Percentiles rank a stretch among this genome's conserved stretches.
Conservation (phyloP, 148 eudicot species). For the Amaranthus hypochondriacus region DNA sequence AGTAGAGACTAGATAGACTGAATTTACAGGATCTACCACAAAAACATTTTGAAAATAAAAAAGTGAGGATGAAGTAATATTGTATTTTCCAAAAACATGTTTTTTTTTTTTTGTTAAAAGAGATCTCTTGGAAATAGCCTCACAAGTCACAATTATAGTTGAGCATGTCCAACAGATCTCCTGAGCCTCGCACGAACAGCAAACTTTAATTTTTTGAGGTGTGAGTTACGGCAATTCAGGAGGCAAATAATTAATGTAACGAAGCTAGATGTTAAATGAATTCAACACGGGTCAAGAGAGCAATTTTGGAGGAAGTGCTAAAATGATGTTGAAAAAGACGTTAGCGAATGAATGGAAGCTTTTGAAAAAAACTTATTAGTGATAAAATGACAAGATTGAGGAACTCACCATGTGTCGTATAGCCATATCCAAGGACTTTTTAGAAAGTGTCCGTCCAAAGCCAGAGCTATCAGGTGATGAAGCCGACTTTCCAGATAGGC, state of each 20-base stretch:
- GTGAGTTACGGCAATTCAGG: neutral
- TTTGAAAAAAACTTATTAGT: neutral
- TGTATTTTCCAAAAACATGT: no score
- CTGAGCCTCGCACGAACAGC: neutral
- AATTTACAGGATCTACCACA: no score
- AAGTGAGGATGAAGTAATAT: no score
- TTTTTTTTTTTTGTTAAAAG: no score
- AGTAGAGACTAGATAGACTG: no score
- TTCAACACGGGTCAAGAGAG: neutral
- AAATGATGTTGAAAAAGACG: neutral
- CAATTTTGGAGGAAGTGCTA: neutral
- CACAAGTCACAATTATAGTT: no score
- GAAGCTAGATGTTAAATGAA: neutral
- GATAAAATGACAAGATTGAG: slow-evolving; percentile 11
- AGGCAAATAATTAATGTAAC: neutral
- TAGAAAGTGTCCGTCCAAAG: slow-evolving; percentile 87
- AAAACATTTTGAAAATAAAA: no score
- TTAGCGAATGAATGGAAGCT: neutral
- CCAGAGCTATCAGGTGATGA: slow-evolving; percentile 91
- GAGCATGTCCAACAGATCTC: neutral
- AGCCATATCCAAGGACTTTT: slow-evolving; percentile 97
- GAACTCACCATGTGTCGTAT: slow-evolving; percentile 85
- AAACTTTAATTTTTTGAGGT: neutral
- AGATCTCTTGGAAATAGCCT: no score
- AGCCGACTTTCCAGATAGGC: slow-evolving; percentile 81